A percentile compares a stretch with the other conserved stretches of the same genome.
Evolutionary conservation across 352 stramenopile species (phyloP).

Genomic region (Phytophthora agathidicida): DNA sequence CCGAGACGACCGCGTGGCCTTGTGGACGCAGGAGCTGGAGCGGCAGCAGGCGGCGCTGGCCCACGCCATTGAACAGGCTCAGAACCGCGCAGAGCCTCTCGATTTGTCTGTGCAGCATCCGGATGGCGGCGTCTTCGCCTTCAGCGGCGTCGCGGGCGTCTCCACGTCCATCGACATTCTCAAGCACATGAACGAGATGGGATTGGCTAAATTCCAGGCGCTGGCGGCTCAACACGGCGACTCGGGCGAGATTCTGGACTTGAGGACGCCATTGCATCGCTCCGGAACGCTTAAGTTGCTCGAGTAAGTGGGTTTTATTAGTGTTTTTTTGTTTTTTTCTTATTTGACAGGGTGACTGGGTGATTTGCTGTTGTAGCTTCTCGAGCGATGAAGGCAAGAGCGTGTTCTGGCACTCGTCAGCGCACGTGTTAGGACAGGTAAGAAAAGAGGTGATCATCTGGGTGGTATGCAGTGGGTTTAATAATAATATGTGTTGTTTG

Average conservation of each 20-base stretch:
- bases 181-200: constrained; percentile 55
- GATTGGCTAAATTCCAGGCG: constrained; percentile 64
- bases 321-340: neutral
- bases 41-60: constrained; percentile 44
- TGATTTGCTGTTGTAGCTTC: no score
- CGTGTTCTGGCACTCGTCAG: constrained; percentile 99
- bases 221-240: constrained; percentile 53
- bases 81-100: constrained; percentile 35
- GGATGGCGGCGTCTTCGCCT: constrained; percentile 36
- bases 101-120: constrained; percentile 51
- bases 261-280: constrained; percentile 49
- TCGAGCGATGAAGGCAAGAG: constrained; percentile 72
- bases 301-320: constrained; percentile 49
- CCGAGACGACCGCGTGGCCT: constrained; percentile 45
- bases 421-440: constrained; percentile 97
- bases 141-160: constrained; percentile 47
- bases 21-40: constrained; percentile 63
- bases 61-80: constrained; percentile 5
- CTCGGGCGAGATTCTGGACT: constrained; percentile 54
- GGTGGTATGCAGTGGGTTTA: neutral
- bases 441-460: neutral
- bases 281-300: constrained; percentile 62
- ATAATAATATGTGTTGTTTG: neutral
- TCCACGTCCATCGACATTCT: constrained; percentile 70
- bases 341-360: no score